A percentile compares a stretch with the other conserved stretches of the same genome.
phyloP scores from a whole-genome alignment of 2,329 filamentous ascomycete species.

The Hyphodiscus sp. region DNA sequence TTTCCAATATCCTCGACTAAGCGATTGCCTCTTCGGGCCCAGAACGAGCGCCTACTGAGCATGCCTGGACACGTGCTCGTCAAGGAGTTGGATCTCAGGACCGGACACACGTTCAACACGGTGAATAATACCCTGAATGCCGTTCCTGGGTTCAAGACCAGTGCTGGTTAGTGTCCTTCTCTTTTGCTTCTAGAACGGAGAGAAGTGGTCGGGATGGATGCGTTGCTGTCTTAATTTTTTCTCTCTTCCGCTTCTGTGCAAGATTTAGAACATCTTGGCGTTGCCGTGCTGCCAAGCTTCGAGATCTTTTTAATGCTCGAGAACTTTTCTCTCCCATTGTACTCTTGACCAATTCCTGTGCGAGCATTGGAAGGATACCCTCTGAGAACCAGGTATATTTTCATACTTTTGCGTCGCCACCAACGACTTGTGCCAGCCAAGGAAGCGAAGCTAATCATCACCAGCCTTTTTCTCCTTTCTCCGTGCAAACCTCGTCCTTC shows the following conservation, averaged over 20 bases:
- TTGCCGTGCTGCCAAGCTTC: not conserved
- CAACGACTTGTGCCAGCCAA: not conserved
- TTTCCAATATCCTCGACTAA: not conserved
- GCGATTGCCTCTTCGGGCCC: not conserved
- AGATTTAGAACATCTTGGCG: not conserved
- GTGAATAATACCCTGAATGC: constrained; percentile 48
- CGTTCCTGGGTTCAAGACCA: constrained; percentile 52
- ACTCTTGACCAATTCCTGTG: not conserved
- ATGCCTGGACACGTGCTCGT: constrained; percentile 23
- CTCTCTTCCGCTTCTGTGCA: not conserved
- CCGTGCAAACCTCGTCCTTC: constrained; percentile 70
- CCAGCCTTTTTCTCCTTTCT: constrained; percentile 79
- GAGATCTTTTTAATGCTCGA: not conserved
- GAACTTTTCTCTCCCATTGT: not conserved
- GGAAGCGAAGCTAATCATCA: constrained; percentile 6
- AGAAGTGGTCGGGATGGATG: not conserved
- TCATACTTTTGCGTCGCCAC: not conserved
- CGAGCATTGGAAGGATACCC: not conserved
- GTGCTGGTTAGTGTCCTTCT: constrained; percentile 45
- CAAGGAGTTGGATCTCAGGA: constrained; percentile 40
- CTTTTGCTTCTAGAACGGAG: not conserved
- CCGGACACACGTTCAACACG: constrained; percentile 36
- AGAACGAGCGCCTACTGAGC: not conserved
- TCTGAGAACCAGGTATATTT: not conserved
- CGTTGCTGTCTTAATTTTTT: not conserved